Conservation (phyloP, 2,329 filamentous ascomycete genomes). For the Stagonosporopsis vannaccii region DNA sequence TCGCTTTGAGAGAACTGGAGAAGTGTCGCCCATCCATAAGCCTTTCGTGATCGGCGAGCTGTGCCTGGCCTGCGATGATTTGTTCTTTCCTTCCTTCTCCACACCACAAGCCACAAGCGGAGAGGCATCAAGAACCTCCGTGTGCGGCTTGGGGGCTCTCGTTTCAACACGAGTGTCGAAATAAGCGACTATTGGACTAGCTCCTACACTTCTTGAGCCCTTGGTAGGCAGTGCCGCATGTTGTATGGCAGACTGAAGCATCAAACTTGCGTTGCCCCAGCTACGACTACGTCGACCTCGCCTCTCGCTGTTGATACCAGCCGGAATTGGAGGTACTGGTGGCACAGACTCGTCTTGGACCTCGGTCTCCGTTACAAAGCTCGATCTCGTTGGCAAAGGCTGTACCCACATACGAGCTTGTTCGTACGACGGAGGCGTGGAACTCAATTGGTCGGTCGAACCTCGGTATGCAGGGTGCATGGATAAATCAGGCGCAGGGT, state of each 20-base stretch:
- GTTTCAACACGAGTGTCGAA: conserved; percentile 1
- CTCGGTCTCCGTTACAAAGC: conserved; percentile 15
- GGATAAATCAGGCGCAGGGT: conserved; percentile 42
- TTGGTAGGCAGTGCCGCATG: conserved; percentile 32
- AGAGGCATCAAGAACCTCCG: neutral
- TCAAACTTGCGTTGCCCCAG: conserved; percentile 29
- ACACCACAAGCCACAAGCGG: neutral
- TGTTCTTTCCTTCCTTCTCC: neutral
- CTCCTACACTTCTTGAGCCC: conserved; percentile 13
- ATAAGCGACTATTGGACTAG: conserved; percentile 9
- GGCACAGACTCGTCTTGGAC: conserved; percentile 33
- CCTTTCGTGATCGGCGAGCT: conserved; percentile 8
- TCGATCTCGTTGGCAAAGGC: conserved; percentile 38
- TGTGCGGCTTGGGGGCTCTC: neutral
- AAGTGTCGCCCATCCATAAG: conserved; percentile 15
- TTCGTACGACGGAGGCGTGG: conserved; percentile 6
- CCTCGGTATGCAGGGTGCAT: conserved; percentile 22
- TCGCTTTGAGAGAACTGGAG: conserved; percentile 2
- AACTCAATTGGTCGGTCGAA: conserved; percentile 19
- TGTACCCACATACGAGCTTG: conserved; percentile 31
- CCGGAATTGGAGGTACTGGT: conserved; percentile 41
- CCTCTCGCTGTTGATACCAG: conserved; percentile 22
- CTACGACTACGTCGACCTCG: conserved; percentile 12
- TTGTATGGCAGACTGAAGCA: conserved; percentile 40
- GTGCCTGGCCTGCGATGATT: neutral